Conservation (phyloP, 2,329 filamentous ascomycete species). For the Fusarium torreyae region DNA sequence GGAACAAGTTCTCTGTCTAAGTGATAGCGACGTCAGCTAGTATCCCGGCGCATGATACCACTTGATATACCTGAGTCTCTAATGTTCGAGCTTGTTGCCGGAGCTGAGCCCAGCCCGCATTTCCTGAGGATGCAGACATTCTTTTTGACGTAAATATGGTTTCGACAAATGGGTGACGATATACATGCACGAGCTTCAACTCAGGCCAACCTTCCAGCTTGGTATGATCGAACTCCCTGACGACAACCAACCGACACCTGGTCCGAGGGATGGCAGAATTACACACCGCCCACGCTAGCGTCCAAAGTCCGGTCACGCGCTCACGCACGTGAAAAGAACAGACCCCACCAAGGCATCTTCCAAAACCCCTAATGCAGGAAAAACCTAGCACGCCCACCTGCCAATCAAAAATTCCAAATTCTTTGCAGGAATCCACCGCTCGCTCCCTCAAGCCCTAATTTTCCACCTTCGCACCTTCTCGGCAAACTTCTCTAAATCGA, state of each 20-base stretch:
- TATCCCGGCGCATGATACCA: constrained; percentile 35
- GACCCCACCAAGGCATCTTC: background rate
- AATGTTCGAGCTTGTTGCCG: constrained; percentile 91
- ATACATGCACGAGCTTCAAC: constrained; percentile 27
- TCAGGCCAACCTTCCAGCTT: constrained; percentile 29
- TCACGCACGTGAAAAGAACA: constrained; percentile 42
- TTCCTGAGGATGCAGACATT: constrained; percentile 68
- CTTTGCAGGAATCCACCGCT: constrained; percentile 39
- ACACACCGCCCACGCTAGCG: constrained; percentile 49
- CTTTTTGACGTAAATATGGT: constrained; percentile 22
- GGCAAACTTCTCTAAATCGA: constrained; percentile 56
- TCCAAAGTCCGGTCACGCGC: constrained; percentile 7
- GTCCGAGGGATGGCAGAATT: constrained; percentile 48
- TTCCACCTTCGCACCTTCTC: constrained; percentile 56
- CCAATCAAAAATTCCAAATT: constrained; percentile 55
- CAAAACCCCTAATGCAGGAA: background rate
- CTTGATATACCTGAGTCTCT: constrained; percentile 83
- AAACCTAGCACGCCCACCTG: constrained; percentile 22
- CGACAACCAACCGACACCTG: constrained; percentile 43
- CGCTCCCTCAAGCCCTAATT: constrained; percentile 56
- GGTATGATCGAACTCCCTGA: constrained; percentile 44
- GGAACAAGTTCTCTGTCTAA: constrained; percentile 87
- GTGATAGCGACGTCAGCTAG: constrained; percentile 42
- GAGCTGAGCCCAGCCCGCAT: constrained; percentile 89
- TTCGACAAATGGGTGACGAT: constrained; percentile 32